Conservation (phyloP, 2,329 filamentous ascomycete genomes). For the Calonectria pteridis region DNA sequence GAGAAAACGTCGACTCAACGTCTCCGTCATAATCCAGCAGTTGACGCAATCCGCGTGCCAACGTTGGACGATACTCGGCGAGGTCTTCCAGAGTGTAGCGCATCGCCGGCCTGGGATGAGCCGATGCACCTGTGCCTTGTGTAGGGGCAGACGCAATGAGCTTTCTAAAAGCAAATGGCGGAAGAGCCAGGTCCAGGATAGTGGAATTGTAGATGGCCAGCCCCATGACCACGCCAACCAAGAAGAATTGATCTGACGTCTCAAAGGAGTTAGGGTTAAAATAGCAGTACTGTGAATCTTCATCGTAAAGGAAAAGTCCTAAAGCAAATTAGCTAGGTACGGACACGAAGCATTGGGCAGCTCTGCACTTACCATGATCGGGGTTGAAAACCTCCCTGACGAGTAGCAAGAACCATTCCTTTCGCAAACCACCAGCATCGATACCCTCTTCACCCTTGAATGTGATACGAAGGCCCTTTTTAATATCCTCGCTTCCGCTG, state of each 20-base stretch:
- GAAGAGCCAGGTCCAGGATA: slow-evolving; percentile 88
- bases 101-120: slow-evolving; percentile 72
- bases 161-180: slow-evolving; percentile 91
- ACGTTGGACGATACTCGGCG: slow-evolving; percentile 81
- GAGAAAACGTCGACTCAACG: slow-evolving; percentile 82
- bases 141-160: slow-evolving; percentile 82
- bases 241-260: slow-evolving; percentile 90
- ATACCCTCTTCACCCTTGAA: slow-evolving; percentile 92
- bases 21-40: slow-evolving; percentile 87
- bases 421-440: slow-evolving; percentile 88
- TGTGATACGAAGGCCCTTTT: slow-evolving; percentile 87
- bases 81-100: slow-evolving; percentile 85
- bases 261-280: slow-evolving; percentile 94
- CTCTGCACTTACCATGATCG: slow-evolving; percentile 76
- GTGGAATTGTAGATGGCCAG: slow-evolving; percentile 96
- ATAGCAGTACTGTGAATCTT: slow-evolving; percentile 91
- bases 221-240: slow-evolving; percentile 88
- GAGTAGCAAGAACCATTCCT: slow-evolving; percentile 94
- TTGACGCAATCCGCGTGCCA: slow-evolving; percentile 81
- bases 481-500: slow-evolving; percentile 84
- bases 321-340: slow-evolving; percentile 26
- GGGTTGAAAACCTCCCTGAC: slow-evolving; percentile 93
- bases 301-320: slow-evolving; percentile 95
- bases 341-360: neutral
- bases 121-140: slow-evolving; percentile 64